Base-by-base conservation (phyloP, 2,329 filamentous ascomycete genomes). In the Talaromyces sp. region DNA sequence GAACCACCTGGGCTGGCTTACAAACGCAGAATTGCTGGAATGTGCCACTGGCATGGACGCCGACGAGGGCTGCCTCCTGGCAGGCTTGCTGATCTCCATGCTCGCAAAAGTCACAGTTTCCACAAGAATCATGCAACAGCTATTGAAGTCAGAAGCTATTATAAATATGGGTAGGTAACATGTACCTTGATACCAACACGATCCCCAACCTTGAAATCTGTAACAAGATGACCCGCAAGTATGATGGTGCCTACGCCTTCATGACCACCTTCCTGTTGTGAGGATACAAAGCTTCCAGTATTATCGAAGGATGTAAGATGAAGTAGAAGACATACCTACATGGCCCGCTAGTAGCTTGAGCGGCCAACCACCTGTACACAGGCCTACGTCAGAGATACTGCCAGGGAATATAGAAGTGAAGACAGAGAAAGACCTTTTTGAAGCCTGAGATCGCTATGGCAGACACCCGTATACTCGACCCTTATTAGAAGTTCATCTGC, bases 31-130 rank as follows among this genome's bases (percentile, higher is more conserved):
- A 49, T 24, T 49, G 45, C n/a, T 49, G 45, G 13, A 49, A 49
- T 2, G 45, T 22, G 11, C n/a, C 45, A 24, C 45, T 49, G 11
- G 24, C 45, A 24, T 49, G n/a, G 24, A 24, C 45, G 6, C 45
- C 45, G 13, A 14, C 13, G 37, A 39, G 37, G 37, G 13, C 2
- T 4, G 45, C 19, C n/a, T 11, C 6, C n/a, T 19, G 45, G 24
- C 45, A 49, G 45, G 24, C 19, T 19, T 49, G 16, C 45, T 49
- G 45, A 24, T 49, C 10, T 11, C n/a, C 45, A n/a, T 49, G n/a
- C n/a, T 49, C 58, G 35, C 58, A 61, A 33, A 49, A 33, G 3
- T 61, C 58, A 7, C 33, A 61, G 7, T 61, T 47, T 27, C 45
- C 58, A 24, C 45, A 24, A 11, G n/a, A 24, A 13, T 49, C n/a